Percentiles rank a stretch among this genome's conserved stretches.
phyloP scores from a whole-genome alignment of 75 land plant species.

The Azolla pinnata region DNA sequence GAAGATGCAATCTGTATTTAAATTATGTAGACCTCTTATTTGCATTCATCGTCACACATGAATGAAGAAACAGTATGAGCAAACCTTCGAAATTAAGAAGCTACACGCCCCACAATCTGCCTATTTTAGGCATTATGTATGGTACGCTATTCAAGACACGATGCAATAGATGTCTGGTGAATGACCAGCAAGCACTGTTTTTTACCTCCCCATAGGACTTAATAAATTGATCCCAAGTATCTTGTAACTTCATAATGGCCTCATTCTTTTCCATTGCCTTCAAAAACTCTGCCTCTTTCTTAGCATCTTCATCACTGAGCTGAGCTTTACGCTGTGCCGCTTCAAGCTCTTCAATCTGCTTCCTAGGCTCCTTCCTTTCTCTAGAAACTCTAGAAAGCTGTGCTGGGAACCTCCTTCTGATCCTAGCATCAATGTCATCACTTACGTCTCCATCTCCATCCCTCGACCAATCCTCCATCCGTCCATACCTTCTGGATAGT shows the following conservation, averaged over 20 bases:
- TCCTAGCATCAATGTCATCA: neutral
- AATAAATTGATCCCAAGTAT: neutral
- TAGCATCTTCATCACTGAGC: neutral
- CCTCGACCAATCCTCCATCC: neutral
- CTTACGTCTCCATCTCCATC: neutral
- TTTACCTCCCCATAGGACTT: neutral
- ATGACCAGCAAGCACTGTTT: neutral
- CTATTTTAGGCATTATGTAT: neutral
- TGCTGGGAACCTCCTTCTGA: neutral
- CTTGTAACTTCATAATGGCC: neutral
- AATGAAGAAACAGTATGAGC: neutral
- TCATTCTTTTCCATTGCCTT: slow-evolving; percentile 3
- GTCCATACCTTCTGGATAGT: neutral
- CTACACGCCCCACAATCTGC: neutral
- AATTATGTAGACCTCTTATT: neutral
- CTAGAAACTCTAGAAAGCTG: neutral
- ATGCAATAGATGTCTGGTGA: neutral
- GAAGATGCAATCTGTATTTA: neutral
- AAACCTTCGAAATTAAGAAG: neutral
- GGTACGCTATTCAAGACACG: neutral
- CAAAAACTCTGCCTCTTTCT: neutral
- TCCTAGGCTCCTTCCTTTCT: slow-evolving; percentile 1
- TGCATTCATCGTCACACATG: neutral
- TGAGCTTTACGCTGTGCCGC: neutral
- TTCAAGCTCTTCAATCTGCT: neutral